Evolutionary conservation across 2,329 filamentous ascomycete genomes (phyloP).

Genomic region (Penicillium decumbens): DNA sequence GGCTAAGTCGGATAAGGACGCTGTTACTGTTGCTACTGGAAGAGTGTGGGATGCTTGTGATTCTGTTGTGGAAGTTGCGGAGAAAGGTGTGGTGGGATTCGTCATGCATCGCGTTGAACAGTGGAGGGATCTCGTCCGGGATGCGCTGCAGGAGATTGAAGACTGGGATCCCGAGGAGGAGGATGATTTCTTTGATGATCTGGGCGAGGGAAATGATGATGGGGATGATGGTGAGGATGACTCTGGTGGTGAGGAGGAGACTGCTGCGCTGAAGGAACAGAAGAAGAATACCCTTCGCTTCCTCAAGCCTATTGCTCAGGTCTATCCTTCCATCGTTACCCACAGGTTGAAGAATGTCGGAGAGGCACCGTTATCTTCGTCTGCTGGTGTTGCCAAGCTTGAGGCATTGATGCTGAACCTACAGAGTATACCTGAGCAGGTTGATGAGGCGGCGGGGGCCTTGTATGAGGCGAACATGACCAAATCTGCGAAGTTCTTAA

Average conservation of each 20-base stretch:
- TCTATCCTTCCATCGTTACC: slow-evolving; percentile 42
- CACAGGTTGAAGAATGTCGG: slow-evolving; percentile 38
- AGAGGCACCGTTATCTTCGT: slow-evolving; percentile 14
- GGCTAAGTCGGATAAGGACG: slow-evolving; percentile 39
- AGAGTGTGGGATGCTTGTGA: slow-evolving; percentile 83
- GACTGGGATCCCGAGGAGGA: slow-evolving; percentile 73
- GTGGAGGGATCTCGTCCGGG: slow-evolving; percentile 69
- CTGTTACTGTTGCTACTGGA: slow-evolving; percentile 65
- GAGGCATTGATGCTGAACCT: slow-evolving; percentile 35
- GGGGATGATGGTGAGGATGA: slow-evolving; percentile 15
- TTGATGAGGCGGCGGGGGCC: slow-evolving; percentile 46
- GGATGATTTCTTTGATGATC: slow-evolving; percentile 50
- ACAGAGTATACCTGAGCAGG: slow-evolving; percentile 37
- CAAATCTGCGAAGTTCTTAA: slow-evolving; percentile 32
- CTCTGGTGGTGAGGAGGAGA: slow-evolving; percentile 25
- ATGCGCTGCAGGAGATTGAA: slow-evolving; percentile 79
- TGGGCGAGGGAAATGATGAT: slow-evolving; percentile 24
- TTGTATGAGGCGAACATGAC: slow-evolving; percentile 42
- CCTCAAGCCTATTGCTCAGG: slow-evolving; percentile 41
- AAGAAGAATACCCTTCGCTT: slow-evolving; percentile 43
- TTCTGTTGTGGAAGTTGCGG: slow-evolving; percentile 59
- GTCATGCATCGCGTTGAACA: slow-evolving; percentile 68
- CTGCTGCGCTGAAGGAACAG: slow-evolving; percentile 35
- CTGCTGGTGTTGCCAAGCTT: slow-evolving; percentile 26
- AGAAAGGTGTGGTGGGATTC: slow-evolving; percentile 64